Evolutionary conservation across 208 protist species (phyloP).

Genomic region (Trypanosoma platydactyli): DNA sequence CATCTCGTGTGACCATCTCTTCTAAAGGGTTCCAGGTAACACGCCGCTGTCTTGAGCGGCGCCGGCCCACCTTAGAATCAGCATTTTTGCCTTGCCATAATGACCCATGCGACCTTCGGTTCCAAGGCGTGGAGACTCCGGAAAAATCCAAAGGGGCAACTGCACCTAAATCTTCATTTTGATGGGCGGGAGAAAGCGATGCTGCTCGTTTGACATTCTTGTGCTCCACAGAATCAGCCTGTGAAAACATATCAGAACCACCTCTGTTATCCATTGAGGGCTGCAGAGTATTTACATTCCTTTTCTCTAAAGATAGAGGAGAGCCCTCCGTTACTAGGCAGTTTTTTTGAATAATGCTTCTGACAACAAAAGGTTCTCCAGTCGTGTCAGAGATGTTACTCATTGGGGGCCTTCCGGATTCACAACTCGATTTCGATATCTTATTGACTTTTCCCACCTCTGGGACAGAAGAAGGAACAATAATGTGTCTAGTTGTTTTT

Average conservation of each 20-base stretch:
- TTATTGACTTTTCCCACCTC: too few species aligned
- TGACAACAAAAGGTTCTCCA: too few species aligned
- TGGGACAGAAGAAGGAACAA: too few species aligned
- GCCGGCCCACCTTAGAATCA: background rate
- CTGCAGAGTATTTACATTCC: background rate
- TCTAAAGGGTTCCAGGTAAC: constrained; percentile 20
- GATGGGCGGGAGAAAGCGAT: too few species aligned
- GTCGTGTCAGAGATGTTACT: background rate
- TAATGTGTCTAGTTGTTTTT: too few species aligned
- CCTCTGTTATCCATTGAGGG: constrained; percentile 11
- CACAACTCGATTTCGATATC: background rate
- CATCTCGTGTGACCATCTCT: constrained; percentile 17
- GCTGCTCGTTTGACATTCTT: too few species aligned
- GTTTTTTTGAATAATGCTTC: background rate
- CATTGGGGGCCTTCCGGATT: background rate
- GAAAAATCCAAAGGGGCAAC: too few species aligned
- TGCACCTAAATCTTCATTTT: too few species aligned
- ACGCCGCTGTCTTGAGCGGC: background rate
- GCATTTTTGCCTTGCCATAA: constrained; percentile 14
- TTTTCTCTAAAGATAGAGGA: background rate
- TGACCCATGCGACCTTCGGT: background rate
- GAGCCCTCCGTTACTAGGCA: background rate
- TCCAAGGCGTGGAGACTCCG: too few species aligned
- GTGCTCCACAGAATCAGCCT: too few species aligned
- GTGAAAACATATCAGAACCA: too few species aligned